phyloP scores from a whole-genome alignment of 78 protist genomes.

The Dictyostelium firmibasis region DNA sequence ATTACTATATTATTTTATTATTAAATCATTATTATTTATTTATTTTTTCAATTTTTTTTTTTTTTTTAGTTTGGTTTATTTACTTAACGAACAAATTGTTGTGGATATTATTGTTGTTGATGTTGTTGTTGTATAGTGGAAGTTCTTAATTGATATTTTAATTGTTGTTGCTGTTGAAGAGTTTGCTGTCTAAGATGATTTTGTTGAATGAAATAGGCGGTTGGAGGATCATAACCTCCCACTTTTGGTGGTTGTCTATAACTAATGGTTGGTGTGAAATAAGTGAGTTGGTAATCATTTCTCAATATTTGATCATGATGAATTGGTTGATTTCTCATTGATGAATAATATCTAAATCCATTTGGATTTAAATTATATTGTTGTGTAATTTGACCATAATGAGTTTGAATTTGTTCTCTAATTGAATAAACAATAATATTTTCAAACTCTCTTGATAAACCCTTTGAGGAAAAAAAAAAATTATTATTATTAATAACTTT shows the following conservation, averaged over 20 bases:
- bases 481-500: background rate
- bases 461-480: background rate
- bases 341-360: background rate
- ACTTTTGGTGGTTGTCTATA: slow-evolving; percentile 29
- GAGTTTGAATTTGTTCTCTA: slow-evolving; percentile 58
- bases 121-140: background rate
- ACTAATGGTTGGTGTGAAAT: background rate
- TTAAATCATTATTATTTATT: background rate
- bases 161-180: slow-evolving; percentile 15
- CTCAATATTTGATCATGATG: background rate
- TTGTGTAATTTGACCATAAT: slow-evolving; percentile 12
- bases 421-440: slow-evolving; percentile 40
- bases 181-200: slow-evolving; percentile 2
- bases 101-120: background rate
- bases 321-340: slow-evolving; percentile 3
- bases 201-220: slow-evolving; percentile 3
- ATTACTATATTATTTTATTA: background rate
- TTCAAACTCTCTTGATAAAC: slow-evolving; percentile 75
- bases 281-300: background rate
- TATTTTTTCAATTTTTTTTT: background rate
- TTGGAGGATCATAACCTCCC: background rate
- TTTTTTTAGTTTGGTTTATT: background rate
- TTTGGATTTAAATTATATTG: background rate
- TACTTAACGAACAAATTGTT: slow-evolving; percentile 2
- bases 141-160: background rate